Evolutionary conservation across 805 yeast species (phyloP), one percentile per base, ranked within the genome.

Genomic region (Nematodospora valgi): DNA sequence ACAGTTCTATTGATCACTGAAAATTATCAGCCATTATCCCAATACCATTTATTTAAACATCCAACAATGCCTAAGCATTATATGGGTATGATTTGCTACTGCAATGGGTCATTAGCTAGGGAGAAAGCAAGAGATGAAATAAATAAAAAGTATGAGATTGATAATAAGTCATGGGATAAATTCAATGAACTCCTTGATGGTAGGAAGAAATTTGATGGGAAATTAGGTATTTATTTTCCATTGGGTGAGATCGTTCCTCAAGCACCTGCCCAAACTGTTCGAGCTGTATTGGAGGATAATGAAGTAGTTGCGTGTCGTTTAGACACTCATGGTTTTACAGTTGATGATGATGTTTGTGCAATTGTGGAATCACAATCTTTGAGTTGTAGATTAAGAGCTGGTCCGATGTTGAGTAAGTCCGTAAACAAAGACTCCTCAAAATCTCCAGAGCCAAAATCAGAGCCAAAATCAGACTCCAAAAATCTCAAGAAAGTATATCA

Each of bases 61-160:
- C 96, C 97, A 6, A 82, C 94, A 0, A 74, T 84, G 42, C 74
- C 76, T 0, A 70, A 70, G 23, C 78, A 82, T 23, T 88, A 78
- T 55, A 89, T 88, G 96, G 95, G 94, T 15, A 88, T 88, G 97
- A 76, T 89, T 36, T 88, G 97, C 56, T 88, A 88, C 57, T 84
- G 94, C 52, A 88, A 88, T 55, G 96, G 97, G 0, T 75, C 96
- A 0, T 62, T 88, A 32, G 95, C 96, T 0, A 68, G 97, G 44
- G 96, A 88, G 49, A 69, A 71, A 38, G 68, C 87, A 8, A 69
- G 93, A 32, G 82, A 87, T 56, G 65, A 62, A 16, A 41, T 86
- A 20, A 83, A 82, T 49, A 56, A 59, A 25, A 64, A 71, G 46
- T 60, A 64, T 37, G 48, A 52, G 2, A 40, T 51, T 10, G 55